Evolutionary conservation across 495 filamentous ascomycete species (phyloP), one percentile per base, ranked within the genome.

Genomic region (Neurospora sp.): DNA sequence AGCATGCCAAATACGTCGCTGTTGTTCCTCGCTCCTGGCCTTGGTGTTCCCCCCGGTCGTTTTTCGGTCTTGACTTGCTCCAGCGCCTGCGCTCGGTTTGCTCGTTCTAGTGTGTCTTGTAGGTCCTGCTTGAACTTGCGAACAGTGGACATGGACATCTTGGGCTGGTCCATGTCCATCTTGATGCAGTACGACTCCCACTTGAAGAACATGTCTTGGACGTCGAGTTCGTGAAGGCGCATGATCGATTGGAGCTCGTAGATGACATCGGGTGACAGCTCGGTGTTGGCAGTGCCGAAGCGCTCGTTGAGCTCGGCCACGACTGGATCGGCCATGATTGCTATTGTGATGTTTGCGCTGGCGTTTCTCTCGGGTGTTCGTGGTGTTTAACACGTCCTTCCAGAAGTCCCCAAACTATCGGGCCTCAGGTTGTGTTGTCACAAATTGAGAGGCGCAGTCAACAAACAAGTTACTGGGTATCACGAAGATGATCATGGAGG

Each of bases 101-200:
- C 83, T 71, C 93, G 89, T 76, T 97, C 94, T 73, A 98, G 82
- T 39, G 86, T 85, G 73, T 97, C 94, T 76, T 94, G 93, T 0
- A 97, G 82, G 82, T 95, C 91, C 78, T 93, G 90, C 80, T 96
- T 97, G 75, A 99, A 92, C 54, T 88, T 86, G 71, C 90, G 85
- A 48, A 92, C 87, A 1, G 87, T 92, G 20, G 90, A 86, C 37
- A 94, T 79, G 74, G 89, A 88, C 72, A 94, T 79, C 70, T 88
- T 92, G 54, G 88, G 90, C 74, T 93, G 90, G 27, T 94, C 92
- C 44, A 86, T 77, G 23, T 85, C 86, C 92, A 98, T 96, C 83
- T 94, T 97, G 76, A 99, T 91, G 79, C 90, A 92, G 85, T 97
- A 98, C 0, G 93, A 93, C 78, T 99, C 95, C 96, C 96, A 99